Conservation (phyloP, 805 yeast species). For the Candida railenensis region DNA sequence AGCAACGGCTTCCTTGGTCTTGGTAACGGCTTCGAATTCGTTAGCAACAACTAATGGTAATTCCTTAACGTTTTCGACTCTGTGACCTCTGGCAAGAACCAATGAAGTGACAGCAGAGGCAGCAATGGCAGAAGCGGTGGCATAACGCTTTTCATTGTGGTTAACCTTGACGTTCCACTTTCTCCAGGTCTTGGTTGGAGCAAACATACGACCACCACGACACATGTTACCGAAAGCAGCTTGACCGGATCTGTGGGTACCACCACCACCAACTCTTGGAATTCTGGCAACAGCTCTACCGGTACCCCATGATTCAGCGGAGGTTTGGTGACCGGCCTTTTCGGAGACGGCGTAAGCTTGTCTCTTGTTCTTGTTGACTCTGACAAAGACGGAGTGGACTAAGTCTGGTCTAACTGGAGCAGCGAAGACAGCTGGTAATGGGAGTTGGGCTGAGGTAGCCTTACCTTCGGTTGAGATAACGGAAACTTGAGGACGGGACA, state of each 20-base stretch:
- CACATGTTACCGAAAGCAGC: slow-evolving; percentile 99
- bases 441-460: slow-evolving; percentile 77
- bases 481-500: slow-evolving; percentile 94
- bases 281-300: slow-evolving; percentile 99
- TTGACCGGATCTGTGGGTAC: slow-evolving; percentile 99
- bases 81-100: slow-evolving; percentile 99
- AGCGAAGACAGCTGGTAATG: slow-evolving; percentile 97
- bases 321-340: slow-evolving; percentile 99
- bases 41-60: slow-evolving; percentile 95
- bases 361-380: slow-evolving; percentile 99
- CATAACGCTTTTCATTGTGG: slow-evolving; percentile 99
- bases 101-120: slow-evolving; percentile 98
- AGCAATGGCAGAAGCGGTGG: slow-evolving; percentile 99
- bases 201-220: slow-evolving; percentile 99
- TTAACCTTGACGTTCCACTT: slow-evolving; percentile 99
- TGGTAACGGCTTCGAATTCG: slow-evolving; percentile 87
- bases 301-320: slow-evolving; percentile 99
- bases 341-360: slow-evolving; percentile 99
- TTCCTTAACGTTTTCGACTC: slow-evolving; percentile 96
- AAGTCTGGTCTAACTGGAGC: slow-evolving; percentile 99
- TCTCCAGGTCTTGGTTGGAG: slow-evolving; percentile 99
- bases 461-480: slow-evolving; percentile 88
- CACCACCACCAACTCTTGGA: slow-evolving; percentile 99
- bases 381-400: slow-evolving; percentile 98
- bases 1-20: slow-evolving; percentile 99